These are phyloP conservation scores for Moniliophthora roreri DNA, from an alignment of 1,284 basidiomycete genomes.

Conservation along the genomic window DNA sequence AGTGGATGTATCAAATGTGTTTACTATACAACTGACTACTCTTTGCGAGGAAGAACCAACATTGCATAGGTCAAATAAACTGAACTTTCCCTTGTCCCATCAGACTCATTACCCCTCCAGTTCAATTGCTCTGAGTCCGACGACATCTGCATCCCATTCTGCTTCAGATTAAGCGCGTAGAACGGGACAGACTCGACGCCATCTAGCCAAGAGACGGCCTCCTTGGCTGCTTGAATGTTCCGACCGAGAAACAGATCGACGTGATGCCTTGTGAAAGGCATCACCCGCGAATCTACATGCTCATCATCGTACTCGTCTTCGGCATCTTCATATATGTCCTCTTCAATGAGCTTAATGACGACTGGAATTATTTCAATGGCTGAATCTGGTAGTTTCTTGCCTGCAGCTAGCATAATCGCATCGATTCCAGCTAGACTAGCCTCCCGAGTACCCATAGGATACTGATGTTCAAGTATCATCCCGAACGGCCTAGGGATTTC, in stretches of 20 bases:
- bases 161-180: conserved; percentile 19
- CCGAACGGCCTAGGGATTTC: conserved; percentile 25
- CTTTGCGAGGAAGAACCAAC: neutral
- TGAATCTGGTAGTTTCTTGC: conserved; percentile 8
- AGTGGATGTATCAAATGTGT: too few species aligned
- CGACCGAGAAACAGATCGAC: conserved; percentile 19
- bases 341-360: conserved; percentile 14
- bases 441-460: conserved; percentile 23
- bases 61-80: conserved; percentile 23
- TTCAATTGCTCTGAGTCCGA: conserved; percentile 17
- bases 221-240: neutral
- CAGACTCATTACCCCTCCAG: conserved; percentile 27
- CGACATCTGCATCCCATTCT: conserved; percentile 16
- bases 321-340: conserved; percentile 1
- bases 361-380: conserved; percentile 27
- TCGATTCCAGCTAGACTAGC: conserved; percentile 25
- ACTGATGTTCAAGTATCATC: conserved; percentile 26
- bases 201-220: conserved; percentile 11
- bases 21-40: too few species aligned
- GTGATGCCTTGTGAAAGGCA: conserved; percentile 26
- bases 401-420: conserved; percentile 20
- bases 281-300: conserved; percentile 16
- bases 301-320: neutral
- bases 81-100: conserved; percentile 23
- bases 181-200: conserved; percentile 23